Conservation (phyloP, 2,329 filamentous ascomycete genomes). For the Botryotinia globosa region DNA sequence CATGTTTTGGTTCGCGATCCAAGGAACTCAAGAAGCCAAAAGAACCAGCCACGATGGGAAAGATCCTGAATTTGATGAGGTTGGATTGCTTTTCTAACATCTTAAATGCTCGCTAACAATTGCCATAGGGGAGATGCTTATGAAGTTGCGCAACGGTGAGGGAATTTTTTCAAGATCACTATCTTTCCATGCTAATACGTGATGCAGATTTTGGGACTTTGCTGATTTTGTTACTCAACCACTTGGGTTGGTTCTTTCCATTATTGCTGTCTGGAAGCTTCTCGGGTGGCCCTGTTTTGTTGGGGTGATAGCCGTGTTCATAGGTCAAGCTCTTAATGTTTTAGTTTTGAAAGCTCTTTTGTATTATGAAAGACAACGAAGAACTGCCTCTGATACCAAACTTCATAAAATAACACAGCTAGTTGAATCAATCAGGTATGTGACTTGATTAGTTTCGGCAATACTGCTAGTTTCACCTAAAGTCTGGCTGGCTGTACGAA, state of each 20-base stretch:
- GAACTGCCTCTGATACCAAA: conserved; percentile 71
- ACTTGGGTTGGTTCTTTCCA: conserved; percentile 70
- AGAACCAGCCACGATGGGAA: conserved; percentile 76
- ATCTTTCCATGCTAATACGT: neutral
- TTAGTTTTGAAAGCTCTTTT: conserved; percentile 65
- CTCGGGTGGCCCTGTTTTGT: conserved; percentile 77
- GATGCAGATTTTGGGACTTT: conserved; percentile 75
- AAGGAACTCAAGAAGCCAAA: conserved; percentile 40
- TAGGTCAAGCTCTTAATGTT: conserved; percentile 68
- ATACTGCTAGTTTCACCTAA: neutral
- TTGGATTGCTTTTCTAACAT: conserved; percentile 38
- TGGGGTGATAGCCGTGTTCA: conserved; percentile 65
- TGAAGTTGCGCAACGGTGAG: conserved; percentile 64
- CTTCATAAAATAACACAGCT: conserved; percentile 82
- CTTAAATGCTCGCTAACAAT: conserved; percentile 8
- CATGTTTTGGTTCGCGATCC: conserved; percentile 32
- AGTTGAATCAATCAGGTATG: conserved; percentile 54
- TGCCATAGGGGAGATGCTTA: conserved; percentile 60
- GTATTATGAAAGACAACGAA: conserved; percentile 66
- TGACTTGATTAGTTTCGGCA: neutral
- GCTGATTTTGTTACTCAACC: conserved; percentile 73
- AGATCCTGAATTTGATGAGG: conserved; percentile 84
- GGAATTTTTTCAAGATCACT: neutral
- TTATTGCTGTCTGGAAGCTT: conserved; percentile 71
- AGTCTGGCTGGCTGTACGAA: neutral